phyloP scores from a whole-genome alignment of 169 alveolate genomes.

The Toxoplasma gondii region DNA sequence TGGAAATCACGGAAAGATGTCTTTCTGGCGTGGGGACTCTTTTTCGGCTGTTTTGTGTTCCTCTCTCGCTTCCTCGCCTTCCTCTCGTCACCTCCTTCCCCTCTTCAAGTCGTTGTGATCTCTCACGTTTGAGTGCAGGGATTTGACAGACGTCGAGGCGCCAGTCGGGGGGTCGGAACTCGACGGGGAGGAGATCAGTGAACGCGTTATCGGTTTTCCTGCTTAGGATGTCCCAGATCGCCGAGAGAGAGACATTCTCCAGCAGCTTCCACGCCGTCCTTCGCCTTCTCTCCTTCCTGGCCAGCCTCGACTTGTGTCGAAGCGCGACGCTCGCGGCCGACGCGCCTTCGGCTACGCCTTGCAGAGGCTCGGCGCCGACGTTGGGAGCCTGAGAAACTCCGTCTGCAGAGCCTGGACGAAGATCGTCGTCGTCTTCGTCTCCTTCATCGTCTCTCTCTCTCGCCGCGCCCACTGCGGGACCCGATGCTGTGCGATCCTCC shows the following conservation, averaged over 20 bases:
- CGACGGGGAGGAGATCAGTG: not conserved
- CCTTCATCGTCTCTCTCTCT: not conserved
- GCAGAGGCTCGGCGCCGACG: not conserved
- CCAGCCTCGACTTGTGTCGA: not conserved
- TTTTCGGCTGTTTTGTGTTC: too few relatives aligned
- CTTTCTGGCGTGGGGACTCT: too few relatives aligned
- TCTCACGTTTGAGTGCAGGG: not conserved
- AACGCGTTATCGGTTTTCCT: not conserved
- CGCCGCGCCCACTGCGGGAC: not conserved
- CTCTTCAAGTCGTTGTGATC: not conserved
- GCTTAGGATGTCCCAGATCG: slow-evolving; percentile 1
- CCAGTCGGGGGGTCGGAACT: not conserved
- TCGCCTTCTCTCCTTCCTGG: not conserved
- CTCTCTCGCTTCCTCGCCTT: too few relatives aligned
- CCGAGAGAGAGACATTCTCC: not conserved
- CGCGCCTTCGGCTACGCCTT: not conserved
- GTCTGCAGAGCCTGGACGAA: not conserved
- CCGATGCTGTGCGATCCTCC: not conserved
- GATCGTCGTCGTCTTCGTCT: not conserved
- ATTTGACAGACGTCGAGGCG: not conserved
- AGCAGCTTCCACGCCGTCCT: not conserved
- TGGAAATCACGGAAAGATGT: too few relatives aligned
- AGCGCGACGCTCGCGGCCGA: not conserved
- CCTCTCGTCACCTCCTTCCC: too few relatives aligned
- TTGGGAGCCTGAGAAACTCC: not conserved